Percentiles rank a stretch among this genome's conserved stretches.
Evolutionary conservation across 1,139 yeast genomes (phyloP).

Genomic region (Candida frijolesensis): DNA sequence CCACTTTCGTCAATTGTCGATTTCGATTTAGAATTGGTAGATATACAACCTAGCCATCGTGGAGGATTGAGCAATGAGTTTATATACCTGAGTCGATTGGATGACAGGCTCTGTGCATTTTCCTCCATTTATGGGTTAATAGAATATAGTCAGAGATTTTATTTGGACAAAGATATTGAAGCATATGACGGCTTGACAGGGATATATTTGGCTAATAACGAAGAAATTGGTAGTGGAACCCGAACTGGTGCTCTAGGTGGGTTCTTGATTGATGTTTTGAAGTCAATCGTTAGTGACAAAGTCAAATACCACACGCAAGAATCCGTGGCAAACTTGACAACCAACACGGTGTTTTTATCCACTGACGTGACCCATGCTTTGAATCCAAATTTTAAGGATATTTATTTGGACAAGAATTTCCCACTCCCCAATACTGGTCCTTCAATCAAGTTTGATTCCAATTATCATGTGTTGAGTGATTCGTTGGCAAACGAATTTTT

Average conservation of each 20-base stretch:
- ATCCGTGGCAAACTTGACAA: constrained; percentile 26
- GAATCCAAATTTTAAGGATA: constrained; percentile 62
- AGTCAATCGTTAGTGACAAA: constrained; percentile 11
- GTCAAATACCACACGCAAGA: constrained; percentile 17
- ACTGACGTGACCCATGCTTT: constrained; percentile 69
- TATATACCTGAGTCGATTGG: constrained; percentile 65
- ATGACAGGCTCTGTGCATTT: constrained; percentile 66
- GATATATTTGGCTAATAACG: constrained; percentile 60
- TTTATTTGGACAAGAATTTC: constrained; percentile 70
- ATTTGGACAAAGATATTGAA: constrained; percentile 21
- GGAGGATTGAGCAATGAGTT: constrained; percentile 67
- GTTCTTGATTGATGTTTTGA: constrained; percentile 23
- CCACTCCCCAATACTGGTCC: constrained; percentile 81
- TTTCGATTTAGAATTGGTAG: constrained; percentile 63
- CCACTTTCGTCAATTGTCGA: constrained; percentile 56
- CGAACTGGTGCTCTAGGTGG: constrained; percentile 65
- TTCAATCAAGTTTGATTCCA: constrained; percentile 70
- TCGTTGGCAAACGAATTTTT: constrained; percentile 66
- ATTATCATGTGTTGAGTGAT: constrained; percentile 83
- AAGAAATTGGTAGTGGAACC: constrained; percentile 63
- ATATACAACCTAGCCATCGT: constrained; percentile 60
- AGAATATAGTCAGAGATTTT: constrained; percentile 31
- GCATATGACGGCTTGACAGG: constrained; percentile 44
- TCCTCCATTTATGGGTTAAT: constrained; percentile 57
- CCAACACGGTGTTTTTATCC: constrained; percentile 60